Base-by-base conservation (phyloP, 2,329 filamentous ascomycete species). In the Aspergillus fumigatiaffinis region DNA sequence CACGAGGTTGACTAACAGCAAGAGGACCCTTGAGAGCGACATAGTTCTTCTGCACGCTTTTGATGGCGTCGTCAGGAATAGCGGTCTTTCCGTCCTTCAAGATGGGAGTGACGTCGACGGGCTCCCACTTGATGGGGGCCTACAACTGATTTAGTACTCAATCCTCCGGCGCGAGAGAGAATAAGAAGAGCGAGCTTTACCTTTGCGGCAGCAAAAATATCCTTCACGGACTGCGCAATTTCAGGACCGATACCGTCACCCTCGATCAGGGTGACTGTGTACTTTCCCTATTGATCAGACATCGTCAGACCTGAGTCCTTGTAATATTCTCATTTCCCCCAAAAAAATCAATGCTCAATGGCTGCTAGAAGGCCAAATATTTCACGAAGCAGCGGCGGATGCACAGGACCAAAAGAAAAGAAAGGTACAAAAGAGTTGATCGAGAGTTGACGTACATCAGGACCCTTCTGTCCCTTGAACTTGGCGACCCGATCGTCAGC, bases 231-330 rank as follows among this genome's bases (percentile, higher is more conserved):
- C 79, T 96, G 88, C 65, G 94, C 87, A 75, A 99, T 99, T 82
- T 99, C 93, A 64, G 94, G 94, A 61, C 94, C 94, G 76, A 99
- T 99, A 76, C 94, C 94, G 74, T 99, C 95, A 80, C 95, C 94
- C 84, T 99, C 95, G 67, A 99, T 99, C 79, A 99, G 83, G 70
- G 91, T 93, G 72, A 99, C 94, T 57, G 90, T 90, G 85, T 89
- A 99, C 79, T 94, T 94, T 73, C 94, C 94, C 91, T 96, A 70
- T 59, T 65, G 46, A 62, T 29, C 21, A 55, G 49, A 54, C 20
- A 20, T 44, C 23, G 57, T 69, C 54, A 63, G 54, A 57, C 32
- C 32, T 8, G 32, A 17, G 56, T 64, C 46, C 61, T 58, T 52
- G 52, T 53, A 52, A 46, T 50, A 26, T 35, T 17, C 57, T 41